Evolutionary conservation across 345 rosid genomes (phyloP).

Genomic region (Eucalyptus virginea): DNA sequence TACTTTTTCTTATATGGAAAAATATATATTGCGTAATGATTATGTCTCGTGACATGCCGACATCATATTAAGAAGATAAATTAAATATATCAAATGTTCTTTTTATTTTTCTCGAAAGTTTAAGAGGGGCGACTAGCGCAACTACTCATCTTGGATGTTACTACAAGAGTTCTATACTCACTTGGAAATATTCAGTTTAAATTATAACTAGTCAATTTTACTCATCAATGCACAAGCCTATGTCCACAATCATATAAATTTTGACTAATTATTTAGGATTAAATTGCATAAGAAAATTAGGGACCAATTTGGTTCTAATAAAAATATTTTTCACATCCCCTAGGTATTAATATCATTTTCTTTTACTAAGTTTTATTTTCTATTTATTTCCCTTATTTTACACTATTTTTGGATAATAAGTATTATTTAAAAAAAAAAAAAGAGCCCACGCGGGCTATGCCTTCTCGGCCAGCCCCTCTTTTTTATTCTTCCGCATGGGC

Average conservation of each 20-base stretch:
- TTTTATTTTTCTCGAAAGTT: not conserved
- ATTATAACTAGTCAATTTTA: not conserved
- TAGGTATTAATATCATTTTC: no score
- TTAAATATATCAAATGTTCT: not conserved
- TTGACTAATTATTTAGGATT: no score
- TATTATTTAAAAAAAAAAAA: accelerated
- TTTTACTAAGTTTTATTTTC: no score
- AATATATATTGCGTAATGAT: no score
- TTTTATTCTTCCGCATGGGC: no score
- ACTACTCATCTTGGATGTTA: not conserved
- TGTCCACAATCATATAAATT: not conserved
- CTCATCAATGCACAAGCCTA: not conserved
- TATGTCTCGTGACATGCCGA: not conserved
- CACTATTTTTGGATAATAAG: no score
- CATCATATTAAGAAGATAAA: not conserved
- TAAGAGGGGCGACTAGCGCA: not conserved
- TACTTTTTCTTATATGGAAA: not conserved
- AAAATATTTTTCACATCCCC: no score
- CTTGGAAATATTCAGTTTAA: not conserved
- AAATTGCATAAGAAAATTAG: no score
- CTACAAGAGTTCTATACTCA: not conserved
- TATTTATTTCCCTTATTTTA: no score
- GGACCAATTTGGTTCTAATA: no score
- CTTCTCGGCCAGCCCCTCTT: no score
- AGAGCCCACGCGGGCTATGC: no score